Conservation (phyloP, 331 rosid genomes). For the Prunus yedoensis region DNA sequence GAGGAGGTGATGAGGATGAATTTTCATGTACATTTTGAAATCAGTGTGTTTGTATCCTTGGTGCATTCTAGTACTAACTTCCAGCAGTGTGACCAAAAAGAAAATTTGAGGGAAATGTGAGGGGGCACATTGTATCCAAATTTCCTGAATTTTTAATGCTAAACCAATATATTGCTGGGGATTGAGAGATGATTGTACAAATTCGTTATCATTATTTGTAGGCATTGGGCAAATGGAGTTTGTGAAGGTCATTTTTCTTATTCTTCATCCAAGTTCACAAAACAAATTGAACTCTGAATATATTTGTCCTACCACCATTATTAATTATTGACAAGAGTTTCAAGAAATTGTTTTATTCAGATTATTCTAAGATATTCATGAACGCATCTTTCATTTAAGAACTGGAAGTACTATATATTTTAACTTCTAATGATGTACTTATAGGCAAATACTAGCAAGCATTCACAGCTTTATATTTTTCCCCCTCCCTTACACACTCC, state of each 20-base stretch:
- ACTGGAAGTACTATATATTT: too few relatives aligned
- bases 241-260: not conserved
- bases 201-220: not conserved
- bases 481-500: not conserved
- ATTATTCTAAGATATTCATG: not conserved
- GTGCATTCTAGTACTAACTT: conserved; percentile 17
- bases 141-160: not conserved
- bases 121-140: conserved; percentile 13
- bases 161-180: not conserved
- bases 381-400: too few relatives aligned
- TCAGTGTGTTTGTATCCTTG: conserved; percentile 4
- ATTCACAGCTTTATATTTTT: too few relatives aligned
- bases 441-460: too few relatives aligned
- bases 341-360: not conserved
- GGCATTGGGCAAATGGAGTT: not conserved
- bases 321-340: not conserved
- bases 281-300: not conserved
- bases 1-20: conserved; percentile 49
- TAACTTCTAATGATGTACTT: too few relatives aligned
- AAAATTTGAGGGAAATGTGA: not conserved
- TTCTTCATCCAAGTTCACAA: not conserved
- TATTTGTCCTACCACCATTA: not conserved
- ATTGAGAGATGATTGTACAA: not conserved
- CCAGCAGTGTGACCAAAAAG: not conserved
- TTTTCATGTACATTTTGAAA: conserved; percentile 16